Percentiles rank a stretch among this genome's conserved stretches.
These are phyloP conservation scores for Physaria fendleri DNA, from an alignment of 345 rosid genomes.

Conservation along the genomic window DNA sequence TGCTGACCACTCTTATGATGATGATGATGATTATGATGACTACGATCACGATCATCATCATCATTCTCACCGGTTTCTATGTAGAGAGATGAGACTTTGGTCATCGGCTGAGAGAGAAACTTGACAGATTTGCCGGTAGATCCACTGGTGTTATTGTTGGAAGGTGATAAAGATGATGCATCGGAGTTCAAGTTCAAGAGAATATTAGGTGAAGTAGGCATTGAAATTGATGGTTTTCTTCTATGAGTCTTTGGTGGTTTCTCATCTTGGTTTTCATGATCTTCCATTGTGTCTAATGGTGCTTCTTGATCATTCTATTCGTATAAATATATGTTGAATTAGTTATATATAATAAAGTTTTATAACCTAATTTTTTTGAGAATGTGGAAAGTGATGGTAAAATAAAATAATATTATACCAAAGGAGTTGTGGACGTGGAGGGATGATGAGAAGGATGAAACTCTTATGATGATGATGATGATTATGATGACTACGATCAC, in stretches of 20 bases:
- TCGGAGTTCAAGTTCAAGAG: slow-evolving; percentile 23
- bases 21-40: not conserved
- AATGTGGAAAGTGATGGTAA: not conserved
- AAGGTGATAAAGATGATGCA: slow-evolving; percentile 26
- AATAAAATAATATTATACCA: slow-evolving; percentile 19
- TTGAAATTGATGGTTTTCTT: slow-evolving; percentile 51
- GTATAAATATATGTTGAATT: not conserved
- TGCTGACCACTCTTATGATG: slow-evolving; percentile 2
- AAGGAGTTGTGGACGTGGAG: slow-evolving; percentile 21
- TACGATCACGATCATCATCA: not conserved
- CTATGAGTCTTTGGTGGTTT: slow-evolving; percentile 25
- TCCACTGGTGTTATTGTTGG: not conserved
- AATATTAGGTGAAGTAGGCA: slow-evolving; percentile 49
- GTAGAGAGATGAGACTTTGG: slow-evolving; percentile 28
- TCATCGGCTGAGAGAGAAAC: slow-evolving; percentile 66
- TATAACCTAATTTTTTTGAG: not conserved
- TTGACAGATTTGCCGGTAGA: slow-evolving; percentile 21
- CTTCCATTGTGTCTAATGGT: slow-evolving; percentile 14
- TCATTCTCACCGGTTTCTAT: slow-evolving; percentile 7
- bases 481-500: not conserved
- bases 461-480: not conserved
- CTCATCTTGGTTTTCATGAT: slow-evolving; percentile 5
- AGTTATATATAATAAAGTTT: not conserved
- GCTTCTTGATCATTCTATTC: slow-evolving; percentile 16
- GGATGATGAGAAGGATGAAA: too few relatives aligned